Percentiles rank a stretch among this genome's conserved stretches.
Evolutionary conservation across 371 early-diverging fungal species (phyloP).

Genomic region (Rhizopus microsporus): DNA sequence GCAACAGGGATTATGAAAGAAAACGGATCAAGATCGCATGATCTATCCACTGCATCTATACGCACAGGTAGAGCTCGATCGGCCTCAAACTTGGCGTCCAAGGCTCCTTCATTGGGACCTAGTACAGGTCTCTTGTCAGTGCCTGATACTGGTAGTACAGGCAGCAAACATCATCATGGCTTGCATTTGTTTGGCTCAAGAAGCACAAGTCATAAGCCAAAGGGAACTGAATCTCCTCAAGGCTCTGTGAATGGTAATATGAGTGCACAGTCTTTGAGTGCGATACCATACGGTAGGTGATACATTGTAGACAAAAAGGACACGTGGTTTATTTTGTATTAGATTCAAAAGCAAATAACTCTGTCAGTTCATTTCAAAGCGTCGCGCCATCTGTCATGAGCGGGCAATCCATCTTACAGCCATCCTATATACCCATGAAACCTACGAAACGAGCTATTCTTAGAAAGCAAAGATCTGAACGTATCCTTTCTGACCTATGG

Average conservation of each 20-base stretch:
- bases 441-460: conserved; percentile 28
- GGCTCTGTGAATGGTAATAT: conserved; percentile 5
- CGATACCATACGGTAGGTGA: conserved; percentile 18
- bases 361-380: conserved; percentile 28
- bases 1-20: not conserved
- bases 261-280: conserved; percentile 17
- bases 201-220: conserved; percentile 17
- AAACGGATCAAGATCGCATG: conserved; percentile 19
- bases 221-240: conserved; percentile 2
- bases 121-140: conserved; percentile 15
- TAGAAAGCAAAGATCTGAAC: conserved; percentile 21
- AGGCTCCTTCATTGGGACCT: conserved; percentile 10
- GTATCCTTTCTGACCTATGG: conserved; percentile 55
- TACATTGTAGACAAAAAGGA: not conserved
- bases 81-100: conserved; percentile 18
- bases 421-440: conserved; percentile 20
- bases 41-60: not conserved
- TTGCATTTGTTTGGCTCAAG: conserved; percentile 30
- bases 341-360: conserved; percentile 21
- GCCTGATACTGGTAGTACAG: conserved; percentile 9
- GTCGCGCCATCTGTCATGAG: conserved; percentile 30
- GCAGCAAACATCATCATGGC: conserved; percentile 18
- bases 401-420: conserved; percentile 27
- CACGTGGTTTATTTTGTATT: not conserved
- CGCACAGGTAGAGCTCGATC: conserved; percentile 21